These are phyloP conservation scores for Sclerotiophoma versabilis DNA, from an alignment of 2,329 filamentous ascomycete genomes.

Conservation along the genomic window DNA sequence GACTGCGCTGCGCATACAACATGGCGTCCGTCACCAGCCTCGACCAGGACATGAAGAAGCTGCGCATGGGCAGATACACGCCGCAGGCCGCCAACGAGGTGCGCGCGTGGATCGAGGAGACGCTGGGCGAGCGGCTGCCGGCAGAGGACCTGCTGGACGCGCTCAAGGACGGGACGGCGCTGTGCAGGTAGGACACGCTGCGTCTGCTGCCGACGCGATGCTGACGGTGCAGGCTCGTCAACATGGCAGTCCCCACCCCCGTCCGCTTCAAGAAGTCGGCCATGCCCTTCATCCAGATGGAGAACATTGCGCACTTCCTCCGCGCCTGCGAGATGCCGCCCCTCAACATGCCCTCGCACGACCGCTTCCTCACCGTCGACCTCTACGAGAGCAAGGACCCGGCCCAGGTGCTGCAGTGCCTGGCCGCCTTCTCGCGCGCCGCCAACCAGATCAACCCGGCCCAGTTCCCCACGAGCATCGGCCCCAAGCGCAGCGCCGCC, in stretches of 20 bases:
- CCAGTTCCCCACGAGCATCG: constrained; percentile 77
- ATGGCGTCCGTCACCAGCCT: constrained; percentile 96
- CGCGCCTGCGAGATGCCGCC: constrained; percentile 85
- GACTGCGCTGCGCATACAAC: constrained; percentile 14
- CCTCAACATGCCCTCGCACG: constrained; percentile 87
- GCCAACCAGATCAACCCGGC: constrained; percentile 77
- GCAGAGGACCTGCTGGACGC: constrained; percentile 80
- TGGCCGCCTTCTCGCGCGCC: constrained; percentile 88
- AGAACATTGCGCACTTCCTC: constrained; percentile 97
- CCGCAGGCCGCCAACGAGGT: constrained; percentile 87
- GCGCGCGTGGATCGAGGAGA: constrained; percentile 82
- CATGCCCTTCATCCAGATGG: constrained; percentile 99
- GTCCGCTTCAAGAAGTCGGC: constrained; percentile 89
- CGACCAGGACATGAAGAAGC: constrained; percentile 91
- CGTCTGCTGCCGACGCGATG: neutral
- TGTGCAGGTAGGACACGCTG: constrained; percentile 75
- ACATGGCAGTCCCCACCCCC: constrained; percentile 76
- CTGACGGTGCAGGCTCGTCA: constrained; percentile 70
- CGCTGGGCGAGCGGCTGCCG: constrained; percentile 75
- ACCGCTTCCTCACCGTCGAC: constrained; percentile 96
- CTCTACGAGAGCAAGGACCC: constrained; percentile 95
- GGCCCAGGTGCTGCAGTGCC: constrained; percentile 91
- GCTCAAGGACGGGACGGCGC: constrained; percentile 86
- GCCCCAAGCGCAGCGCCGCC: constrained; percentile 66
- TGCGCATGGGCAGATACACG: constrained; percentile 93